Base-by-base conservation (phyloP, 208 protist species). In the Wallacemonas rigidus region DNA sequence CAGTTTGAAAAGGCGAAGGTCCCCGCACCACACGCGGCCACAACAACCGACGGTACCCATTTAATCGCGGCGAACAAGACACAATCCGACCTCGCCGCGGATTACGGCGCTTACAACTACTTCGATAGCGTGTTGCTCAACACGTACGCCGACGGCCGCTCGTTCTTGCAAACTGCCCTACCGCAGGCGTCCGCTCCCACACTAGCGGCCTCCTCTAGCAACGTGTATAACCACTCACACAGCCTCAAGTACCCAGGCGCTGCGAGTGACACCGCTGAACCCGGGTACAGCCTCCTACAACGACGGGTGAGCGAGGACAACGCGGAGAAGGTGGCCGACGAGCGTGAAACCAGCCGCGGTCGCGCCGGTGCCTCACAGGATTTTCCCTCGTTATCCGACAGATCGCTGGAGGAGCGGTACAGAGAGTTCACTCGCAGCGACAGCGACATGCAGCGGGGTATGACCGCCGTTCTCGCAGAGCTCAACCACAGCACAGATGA, bases 401-500 rank as follows among this genome's bases (percentile, higher is more conserved):
- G 68, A 45, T 7, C 54, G 4, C 58, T 68, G 3, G 47, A 57
- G 41, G 56, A 43, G 15, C 69, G 71, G 17, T 81, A 81, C 48
- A 41, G 1, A 5, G 41, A 39, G 43, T 67, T 61, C 38, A 39
- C 47, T 43, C 26, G 7, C 38, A 82, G 58, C 6, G 77, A 80
- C 17, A 77, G 67, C 51, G 75, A 63, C 38, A 71, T 85, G 8
- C 75, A 85, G 61, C 71, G 74, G 1, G 86, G 80, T 6, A 76
- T 89, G 36, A 77, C 76, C 43, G 58, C 67, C 1, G 68, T 93
- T 39, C 74, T 95, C 55, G 71, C 67, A 38, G 90, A 93, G 50
- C 61, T 95, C 60, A 77, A 80, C 40, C 63, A 72, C 48, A 84
- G 81, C 68, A 88, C 82, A 36, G 80, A 90, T 47, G 79, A 95